phyloP scores from a whole-genome alignment of 805 yeast genomes.

The Candida manassasensis region DNA sequence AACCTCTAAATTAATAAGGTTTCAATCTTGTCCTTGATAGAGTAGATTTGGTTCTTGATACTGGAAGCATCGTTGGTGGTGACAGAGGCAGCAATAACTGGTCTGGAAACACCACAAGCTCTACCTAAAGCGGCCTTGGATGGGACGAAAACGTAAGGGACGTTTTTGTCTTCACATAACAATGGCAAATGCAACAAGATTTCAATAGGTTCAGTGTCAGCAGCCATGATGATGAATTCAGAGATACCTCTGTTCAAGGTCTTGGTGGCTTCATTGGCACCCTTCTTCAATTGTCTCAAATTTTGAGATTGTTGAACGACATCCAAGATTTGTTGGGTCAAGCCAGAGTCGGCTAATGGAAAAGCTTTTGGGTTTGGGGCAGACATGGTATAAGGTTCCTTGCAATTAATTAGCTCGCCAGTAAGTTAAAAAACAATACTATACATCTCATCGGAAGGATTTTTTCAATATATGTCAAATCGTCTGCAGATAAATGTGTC shows the following conservation, averaged over 20 bases:
- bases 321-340: slow-evolving; percentile 94
- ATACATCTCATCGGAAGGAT: too few relatives aligned
- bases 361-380: slow-evolving; percentile 97
- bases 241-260: slow-evolving; percentile 99
- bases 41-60: slow-evolving; percentile 93
- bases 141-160: slow-evolving; percentile 98
- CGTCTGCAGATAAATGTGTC: too few relatives aligned
- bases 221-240: slow-evolving; percentile 99
- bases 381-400: slow-evolving; percentile 64
- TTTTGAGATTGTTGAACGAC: slow-evolving; percentile 97
- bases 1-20: slow-evolving; percentile 89
- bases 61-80: slow-evolving; percentile 98
- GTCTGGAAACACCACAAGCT: slow-evolving; percentile 99
- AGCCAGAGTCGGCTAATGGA: slow-evolving; percentile 95
- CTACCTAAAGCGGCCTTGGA: slow-evolving; percentile 98
- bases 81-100: slow-evolving; percentile 97
- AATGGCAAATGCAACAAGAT: slow-evolving; percentile 95
- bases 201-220: slow-evolving; percentile 99
- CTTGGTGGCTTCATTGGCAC: slow-evolving; percentile 99
- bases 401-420: slow-evolving; percentile 38
- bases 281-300: slow-evolving; percentile 97
- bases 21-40: slow-evolving; percentile 98
- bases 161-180: slow-evolving; percentile 98
- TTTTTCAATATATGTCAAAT: too few relatives aligned
- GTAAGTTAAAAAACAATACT: slow-evolving; percentile 13